Evolutionary conservation across 2,329 filamentous ascomycete species (phyloP).

Genomic region (Aspergillus tamarii): DNA sequence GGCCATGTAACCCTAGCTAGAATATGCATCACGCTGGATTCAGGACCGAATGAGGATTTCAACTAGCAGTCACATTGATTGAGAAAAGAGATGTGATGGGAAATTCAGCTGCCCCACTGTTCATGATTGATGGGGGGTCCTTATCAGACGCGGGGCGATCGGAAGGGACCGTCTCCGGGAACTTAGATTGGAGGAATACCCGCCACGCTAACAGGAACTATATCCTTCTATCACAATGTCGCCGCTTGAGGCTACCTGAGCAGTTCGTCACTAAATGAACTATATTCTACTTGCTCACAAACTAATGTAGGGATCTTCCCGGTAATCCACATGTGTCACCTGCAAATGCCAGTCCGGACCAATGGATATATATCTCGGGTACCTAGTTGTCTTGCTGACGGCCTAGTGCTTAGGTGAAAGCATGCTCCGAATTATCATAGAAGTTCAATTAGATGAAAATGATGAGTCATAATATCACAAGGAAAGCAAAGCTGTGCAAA

Average conservation of each 20-base stretch:
- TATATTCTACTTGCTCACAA: not conserved
- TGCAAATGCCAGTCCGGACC: not conserved
- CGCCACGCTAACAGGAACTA: not conserved
- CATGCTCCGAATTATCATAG: too few species aligned
- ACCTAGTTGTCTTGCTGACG: too few species aligned
- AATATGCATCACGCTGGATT: not conserved
- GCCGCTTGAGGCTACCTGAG: not conserved
- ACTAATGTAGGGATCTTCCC: not conserved
- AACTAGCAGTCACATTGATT: not conserved
- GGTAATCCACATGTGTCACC: not conserved
- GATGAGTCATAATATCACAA: not conserved
- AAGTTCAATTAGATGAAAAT: not conserved
- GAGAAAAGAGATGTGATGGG: not conserved
- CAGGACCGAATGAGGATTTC: not conserved
- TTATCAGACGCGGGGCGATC: constrained; percentile 9
- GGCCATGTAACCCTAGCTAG: not conserved
- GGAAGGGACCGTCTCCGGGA: constrained; percentile 1
- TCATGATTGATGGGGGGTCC: not conserved
- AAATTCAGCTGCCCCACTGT: constrained; percentile 9
- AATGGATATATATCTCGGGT: not conserved
- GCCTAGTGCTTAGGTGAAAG: too few species aligned
- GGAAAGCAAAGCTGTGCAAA: not conserved
- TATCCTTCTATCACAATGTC: not conserved
- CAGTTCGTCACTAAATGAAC: not conserved
- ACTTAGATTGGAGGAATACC: not conserved